Evolutionary conservation across 179 eudicot species (phyloP), one percentile per base, ranked within the genome.

Genomic region (Corrigiola litoralis): DNA sequence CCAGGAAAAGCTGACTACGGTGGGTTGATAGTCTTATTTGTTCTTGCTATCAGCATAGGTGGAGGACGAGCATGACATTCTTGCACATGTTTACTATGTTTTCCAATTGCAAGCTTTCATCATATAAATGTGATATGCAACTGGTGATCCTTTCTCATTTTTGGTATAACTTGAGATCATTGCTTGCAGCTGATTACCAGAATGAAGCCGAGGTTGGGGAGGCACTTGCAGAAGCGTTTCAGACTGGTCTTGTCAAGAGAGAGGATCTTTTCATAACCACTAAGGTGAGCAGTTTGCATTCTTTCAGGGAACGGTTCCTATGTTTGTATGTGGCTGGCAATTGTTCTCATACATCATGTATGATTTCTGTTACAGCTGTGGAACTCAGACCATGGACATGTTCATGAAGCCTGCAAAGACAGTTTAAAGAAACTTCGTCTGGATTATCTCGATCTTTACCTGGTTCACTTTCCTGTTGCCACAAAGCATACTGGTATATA

Each of bases 371-470:
- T 84, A 75, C 90, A 91, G 97, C 83, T 91, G 4, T 91, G 97
- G 97, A 91, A 85, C 77, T 91, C 97, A 29, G 97, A 91, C 70
- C 97, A 91, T 79, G 95, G 96, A 52, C 96, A 91, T 79, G 97
- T 91, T 40, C 55, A 71, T 44, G 97, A 91, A 72, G 97, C 97
- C 62, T 91, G 97, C 62, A 83, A 91, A 79, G 84, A 87, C 71
- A 91, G 96, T 69, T 68, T 91, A 25, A 83, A 86, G 84, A 89
- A 91, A 72, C 88, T 91, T 55, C 85, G 78, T 45, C 86, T 91
- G 6, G 91, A 86, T 46, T 91, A 91, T 87, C 75, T 91, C 46
- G 97, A 91, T 75, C 68, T 91, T 2, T 91, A 89, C 79, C 84
- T 91, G 11, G 74, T 91, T 77, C 97, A 91, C 81, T 91, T 91